Evolutionary conservation across 257 asterid genomes (phyloP).

Genomic region (Anisodus tanguticus): DNA sequence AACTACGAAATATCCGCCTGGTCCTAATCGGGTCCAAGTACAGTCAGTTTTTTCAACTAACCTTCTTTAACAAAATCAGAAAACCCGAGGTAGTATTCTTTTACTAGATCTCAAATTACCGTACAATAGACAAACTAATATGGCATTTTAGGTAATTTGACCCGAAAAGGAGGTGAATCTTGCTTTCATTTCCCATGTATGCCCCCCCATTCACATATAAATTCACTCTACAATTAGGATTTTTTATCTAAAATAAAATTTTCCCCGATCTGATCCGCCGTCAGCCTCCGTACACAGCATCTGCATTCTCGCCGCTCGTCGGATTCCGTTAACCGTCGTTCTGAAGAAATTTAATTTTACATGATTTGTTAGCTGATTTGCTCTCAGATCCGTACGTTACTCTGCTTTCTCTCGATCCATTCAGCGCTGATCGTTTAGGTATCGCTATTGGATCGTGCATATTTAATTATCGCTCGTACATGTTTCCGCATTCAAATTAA

Average conservation of each 20-base stretch:
- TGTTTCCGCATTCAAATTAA: background rate
- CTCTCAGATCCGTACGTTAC: background rate
- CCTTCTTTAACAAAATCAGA: slow-evolving; percentile 1
- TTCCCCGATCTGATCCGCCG: slow-evolving; percentile 21
- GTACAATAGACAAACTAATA: background rate
- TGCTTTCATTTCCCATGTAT: background rate
- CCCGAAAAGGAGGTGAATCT: slow-evolving; percentile 27
- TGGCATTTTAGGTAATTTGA: slow-evolving; percentile 26
- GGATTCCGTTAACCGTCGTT: background rate
- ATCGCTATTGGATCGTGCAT: background rate
- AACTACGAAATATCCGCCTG: background rate
- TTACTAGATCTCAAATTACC: background rate
- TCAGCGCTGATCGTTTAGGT: slow-evolving; percentile 25
- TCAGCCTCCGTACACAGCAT: background rate
- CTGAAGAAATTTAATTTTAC: background rate
- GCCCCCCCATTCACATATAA: background rate
- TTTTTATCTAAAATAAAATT: background rate
- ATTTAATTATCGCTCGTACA: background rate
- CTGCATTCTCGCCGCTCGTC: slow-evolving; percentile 4
- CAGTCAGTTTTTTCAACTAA: slow-evolving; percentile 25
- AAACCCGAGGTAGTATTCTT: background rate
- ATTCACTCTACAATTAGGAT: background rate
- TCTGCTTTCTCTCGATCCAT: slow-evolving; percentile 14
- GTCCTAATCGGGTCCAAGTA: slow-evolving; percentile 28
- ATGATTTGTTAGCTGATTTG: slow-evolving; percentile 16